Percentiles rank a stretch among this genome's conserved stretches.
Conservation (phyloP, 2,329 filamentous ascomycete genomes). For the Cladosporium colombiae region DNA sequence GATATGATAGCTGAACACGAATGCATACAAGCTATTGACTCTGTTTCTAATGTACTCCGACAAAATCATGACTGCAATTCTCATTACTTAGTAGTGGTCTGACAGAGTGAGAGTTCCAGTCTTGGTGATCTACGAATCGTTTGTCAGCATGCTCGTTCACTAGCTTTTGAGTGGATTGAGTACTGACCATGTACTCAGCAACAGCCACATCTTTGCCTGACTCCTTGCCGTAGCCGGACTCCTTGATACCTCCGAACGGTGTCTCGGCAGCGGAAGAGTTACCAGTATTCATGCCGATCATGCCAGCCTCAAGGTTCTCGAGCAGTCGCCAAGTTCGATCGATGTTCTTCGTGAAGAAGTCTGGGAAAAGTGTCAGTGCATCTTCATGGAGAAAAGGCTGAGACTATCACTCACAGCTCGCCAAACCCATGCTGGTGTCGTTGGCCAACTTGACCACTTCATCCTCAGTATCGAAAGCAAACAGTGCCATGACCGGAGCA, state of each 20-base stretch:
- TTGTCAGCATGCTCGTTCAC: slow-evolving; percentile 30
- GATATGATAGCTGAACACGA: neutral
- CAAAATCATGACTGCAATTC: neutral
- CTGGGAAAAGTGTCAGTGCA: slow-evolving; percentile 11
- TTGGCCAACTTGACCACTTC: slow-evolving; percentile 30
- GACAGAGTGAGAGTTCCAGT: slow-evolving; percentile 65
- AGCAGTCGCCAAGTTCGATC: slow-evolving; percentile 66
- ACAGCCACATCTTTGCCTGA: slow-evolving; percentile 67
- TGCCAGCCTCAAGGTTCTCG: slow-evolving; percentile 68
- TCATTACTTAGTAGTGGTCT: slow-evolving; percentile 49
- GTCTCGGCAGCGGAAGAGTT: slow-evolving; percentile 67
- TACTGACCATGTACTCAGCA: slow-evolving; percentile 52
- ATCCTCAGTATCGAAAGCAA: slow-evolving; percentile 21
- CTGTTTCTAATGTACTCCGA: neutral
- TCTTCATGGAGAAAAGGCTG: neutral
- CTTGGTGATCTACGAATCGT: slow-evolving; percentile 53
- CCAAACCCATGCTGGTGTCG: slow-evolving; percentile 62
- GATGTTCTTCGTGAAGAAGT: slow-evolving; percentile 68
- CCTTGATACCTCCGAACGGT: slow-evolving; percentile 68
- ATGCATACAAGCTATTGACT: neutral
- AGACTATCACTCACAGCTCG: slow-evolving; percentile 48
- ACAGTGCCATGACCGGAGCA: slow-evolving; percentile 20
- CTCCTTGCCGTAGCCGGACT: slow-evolving; percentile 68
- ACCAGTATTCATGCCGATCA: slow-evolving; percentile 51
- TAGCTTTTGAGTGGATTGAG: neutral